These are phyloP conservation scores for Geosmithia morbida DNA, from an alignment of 2,329 filamentous ascomycete genomes.

Conservation along the genomic window DNA sequence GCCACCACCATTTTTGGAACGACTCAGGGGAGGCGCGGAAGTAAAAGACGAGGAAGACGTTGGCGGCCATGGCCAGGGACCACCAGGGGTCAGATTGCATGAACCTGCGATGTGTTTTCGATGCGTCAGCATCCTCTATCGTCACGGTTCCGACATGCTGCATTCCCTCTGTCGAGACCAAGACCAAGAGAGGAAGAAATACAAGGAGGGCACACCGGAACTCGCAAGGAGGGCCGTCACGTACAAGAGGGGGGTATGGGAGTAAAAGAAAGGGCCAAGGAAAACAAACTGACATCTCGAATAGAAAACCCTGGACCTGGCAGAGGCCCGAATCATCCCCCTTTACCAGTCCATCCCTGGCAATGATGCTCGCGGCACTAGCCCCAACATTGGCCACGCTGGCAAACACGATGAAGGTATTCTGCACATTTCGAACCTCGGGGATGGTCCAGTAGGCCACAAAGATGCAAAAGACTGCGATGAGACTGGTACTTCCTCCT, in stretches of 20 bases:
- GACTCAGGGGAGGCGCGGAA: conserved; percentile 46
- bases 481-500: conserved; percentile 37
- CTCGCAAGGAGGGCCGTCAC: no score
- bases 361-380: conserved; percentile 55
- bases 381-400: conserved; percentile 45
- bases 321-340: conserved; percentile 44
- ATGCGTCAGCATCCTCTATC: neutral
- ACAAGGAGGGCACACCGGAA: neutral
- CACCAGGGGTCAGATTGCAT: conserved; percentile 65
- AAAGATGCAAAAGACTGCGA: conserved; percentile 36
- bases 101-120: conserved; percentile 35
- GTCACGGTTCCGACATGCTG: neutral
- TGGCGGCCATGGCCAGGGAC: conserved; percentile 72
- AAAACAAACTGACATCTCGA: conserved; percentile 46
- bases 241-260: neutral
- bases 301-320: conserved; percentile 42
- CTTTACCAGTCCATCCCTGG: conserved; percentile 44
- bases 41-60: conserved; percentile 60
- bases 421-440: conserved; percentile 41
- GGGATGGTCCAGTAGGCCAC: conserved; percentile 35
- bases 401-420: conserved; percentile 47
- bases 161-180: no score
- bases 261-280: neutral
- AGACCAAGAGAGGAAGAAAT: neutral
- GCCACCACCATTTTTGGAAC: conserved; percentile 58